Evolutionary conservation across 2,329 filamentous ascomycete genomes (phyloP), one percentile per base, ranked within the genome.

Genomic region (Botrytis tulipae): DNA sequence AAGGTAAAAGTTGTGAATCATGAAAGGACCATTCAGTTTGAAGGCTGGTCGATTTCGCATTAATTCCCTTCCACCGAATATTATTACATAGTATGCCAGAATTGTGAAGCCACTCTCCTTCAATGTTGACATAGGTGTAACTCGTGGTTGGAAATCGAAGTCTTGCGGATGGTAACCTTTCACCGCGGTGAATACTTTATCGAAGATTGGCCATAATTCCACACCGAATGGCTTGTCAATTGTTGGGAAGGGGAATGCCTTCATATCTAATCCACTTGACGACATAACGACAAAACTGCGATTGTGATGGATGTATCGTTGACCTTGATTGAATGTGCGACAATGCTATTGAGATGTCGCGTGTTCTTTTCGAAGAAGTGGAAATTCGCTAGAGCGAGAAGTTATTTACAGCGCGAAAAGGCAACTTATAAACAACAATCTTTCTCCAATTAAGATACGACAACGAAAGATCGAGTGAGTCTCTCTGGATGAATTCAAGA

Each of bases 1-100:
- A 81, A 99, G 87, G 86, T 95, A 91, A 80, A 98, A 92, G 88
- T 99, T 99, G 90, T 99, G 95, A 82, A 98, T 88, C 85, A 97
- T 93, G 88, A 98, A 98, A 74, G 96, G 86, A 25, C 88, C 86
- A 86, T 93, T 96, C 81, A 98, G 89, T 88, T 97, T 93, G 86
- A 96, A 92, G 35, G 95, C 88, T 82, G 91, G 87, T 76, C 93
- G 90, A 81, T 92, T 91, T 84, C 93, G 93, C 96, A 99, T 98
- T 79, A 94, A 82, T 84, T 97, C 93, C 77, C 95, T 90, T 74
- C 95, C 96, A 76, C 95, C 95, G 78, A 98, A 97, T 81, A 98
- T 96, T 85, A 97, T 86, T 78, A 92, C 85, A 84, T 98, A 98
- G 91, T 98, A 99, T 82, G 93, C 85, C 81, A 94, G 85, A 79